These are phyloP conservation scores for Massospora cicadina DNA, from an alignment of 371 early-diverging fungal genomes.

Conservation along the genomic window DNA sequence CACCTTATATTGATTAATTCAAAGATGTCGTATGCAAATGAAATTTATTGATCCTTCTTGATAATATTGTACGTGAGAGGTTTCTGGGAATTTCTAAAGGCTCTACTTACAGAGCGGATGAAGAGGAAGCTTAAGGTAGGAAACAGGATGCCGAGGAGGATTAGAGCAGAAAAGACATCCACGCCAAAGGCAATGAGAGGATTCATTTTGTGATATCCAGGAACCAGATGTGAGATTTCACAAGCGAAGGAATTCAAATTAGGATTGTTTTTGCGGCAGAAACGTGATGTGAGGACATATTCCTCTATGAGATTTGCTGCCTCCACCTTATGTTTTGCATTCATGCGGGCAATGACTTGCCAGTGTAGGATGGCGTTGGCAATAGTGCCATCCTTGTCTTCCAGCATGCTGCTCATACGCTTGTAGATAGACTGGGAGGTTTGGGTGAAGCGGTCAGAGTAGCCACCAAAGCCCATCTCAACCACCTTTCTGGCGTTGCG, in stretches of 20 bases:
- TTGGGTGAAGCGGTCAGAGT: constrained; percentile 1
- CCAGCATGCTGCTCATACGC: background rate
- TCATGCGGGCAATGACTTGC: background rate
- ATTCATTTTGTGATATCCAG: background rate
- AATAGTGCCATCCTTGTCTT: background rate
- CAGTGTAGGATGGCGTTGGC: background rate
- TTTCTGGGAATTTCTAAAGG: no score
- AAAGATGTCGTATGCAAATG: no score
- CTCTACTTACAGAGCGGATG: no score
- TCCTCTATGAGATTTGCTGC: constrained; percentile 5
- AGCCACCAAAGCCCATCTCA: constrained; percentile 5
- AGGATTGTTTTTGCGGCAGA: background rate
- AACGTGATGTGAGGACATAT: background rate
- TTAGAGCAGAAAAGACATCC: no score
- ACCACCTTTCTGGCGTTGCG: constrained; percentile 1
- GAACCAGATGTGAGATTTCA: background rate
- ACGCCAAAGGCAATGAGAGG: background rate
- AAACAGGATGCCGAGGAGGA: no score
- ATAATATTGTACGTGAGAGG: no score
- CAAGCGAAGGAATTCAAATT: no score
- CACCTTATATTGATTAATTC: no score
- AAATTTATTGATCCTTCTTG: no score
- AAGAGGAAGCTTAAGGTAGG: no score
- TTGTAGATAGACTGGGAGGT: background rate
- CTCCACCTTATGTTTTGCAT: background rate